Base-by-base conservation (phyloP, 345 rosid species). In the Rhodamnia rubescens region DNA sequence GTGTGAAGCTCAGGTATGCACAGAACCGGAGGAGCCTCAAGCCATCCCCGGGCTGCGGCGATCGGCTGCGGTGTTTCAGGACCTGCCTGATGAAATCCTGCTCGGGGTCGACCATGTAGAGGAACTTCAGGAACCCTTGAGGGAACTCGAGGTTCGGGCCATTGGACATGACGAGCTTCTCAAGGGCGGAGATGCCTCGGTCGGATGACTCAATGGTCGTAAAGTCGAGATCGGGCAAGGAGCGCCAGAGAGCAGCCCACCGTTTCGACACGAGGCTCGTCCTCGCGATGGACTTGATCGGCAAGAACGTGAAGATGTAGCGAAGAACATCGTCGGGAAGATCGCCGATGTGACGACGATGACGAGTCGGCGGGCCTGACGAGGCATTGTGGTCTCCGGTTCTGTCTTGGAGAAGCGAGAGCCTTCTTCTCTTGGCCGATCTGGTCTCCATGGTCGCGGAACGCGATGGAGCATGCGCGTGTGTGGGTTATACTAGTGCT, bases 201-300 rank as follows among this genome's bases (percentile, higher is more conserved):
- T 81, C 56, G 27, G 58, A 22, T 88, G 86, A 83, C 40, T 89
- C 81, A 20, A 92, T 84, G 59, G 93, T 84, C 74, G 94, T 94
- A 91, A 96, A 96, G 87, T 95, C 99, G 6, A 96, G 98, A 85
- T 96, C 99, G 5, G 99, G 98, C 55, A 94, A 92, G 22, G 99
- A 90, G 84, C 87, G 91, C 97, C 98, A 94, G 10, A 95, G 91
- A 53, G 91, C 90, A 86, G 95, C 87, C 95, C 95, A 96, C 64
- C 94, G 82, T 90, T 90, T 94, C 0, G 98, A 95, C 40, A 96
- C 86, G 21, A 86, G 83, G 87, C 95, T 90, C 40, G 93, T 93
- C 88, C 84, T 90, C 0, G 97, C 99, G 26, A 90, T 90, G 53
- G 92, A 84, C 92, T 91, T 89, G 84, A 94, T 87, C 27, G 97